These are phyloP conservation scores for Hypericum androsaemum DNA, from an alignment of 345 rosid genomes.

Conservation along the genomic window DNA sequence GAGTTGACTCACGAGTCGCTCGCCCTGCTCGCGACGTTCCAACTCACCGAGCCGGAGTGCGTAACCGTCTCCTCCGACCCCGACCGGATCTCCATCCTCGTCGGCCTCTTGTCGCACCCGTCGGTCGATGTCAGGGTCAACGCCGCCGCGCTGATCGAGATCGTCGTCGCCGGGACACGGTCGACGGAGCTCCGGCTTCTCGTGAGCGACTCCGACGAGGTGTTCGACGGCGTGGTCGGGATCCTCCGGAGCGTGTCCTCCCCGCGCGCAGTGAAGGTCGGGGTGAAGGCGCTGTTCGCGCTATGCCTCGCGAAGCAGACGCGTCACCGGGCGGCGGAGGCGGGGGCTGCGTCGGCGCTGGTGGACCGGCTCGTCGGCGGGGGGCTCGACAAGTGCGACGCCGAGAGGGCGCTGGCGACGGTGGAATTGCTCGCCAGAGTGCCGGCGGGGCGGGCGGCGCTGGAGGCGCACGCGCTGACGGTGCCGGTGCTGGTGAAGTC, in stretches of 20 bases:
- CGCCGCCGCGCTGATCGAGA: constrained; percentile 73
- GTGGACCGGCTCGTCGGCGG: constrained; percentile 44
- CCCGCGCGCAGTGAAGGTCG: constrained; percentile 61
- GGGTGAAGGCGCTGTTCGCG: constrained; percentile 71
- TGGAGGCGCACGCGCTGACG: constrained; percentile 56
- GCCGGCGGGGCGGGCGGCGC: constrained; percentile 61
- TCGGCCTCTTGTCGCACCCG: constrained; percentile 43
- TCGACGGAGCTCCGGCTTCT: constrained; percentile 52
- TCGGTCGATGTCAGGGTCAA: constrained; percentile 61
- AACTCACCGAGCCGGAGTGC: constrained; percentile 58
- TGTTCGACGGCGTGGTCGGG: constrained; percentile 71
- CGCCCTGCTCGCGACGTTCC: constrained; percentile 51
- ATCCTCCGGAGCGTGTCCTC: constrained; percentile 40
- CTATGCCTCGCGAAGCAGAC: constrained; percentile 77
- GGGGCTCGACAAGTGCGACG: constrained; percentile 73
- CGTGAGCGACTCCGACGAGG: constrained; percentile 40
- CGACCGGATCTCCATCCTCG: constrained; percentile 33
- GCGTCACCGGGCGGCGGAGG: constrained; percentile 60
- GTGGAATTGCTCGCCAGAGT: constrained; percentile 75
- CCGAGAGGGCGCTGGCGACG: constrained; percentile 79
- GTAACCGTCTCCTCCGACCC: constrained; percentile 43
- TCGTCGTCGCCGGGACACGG: constrained; percentile 54
- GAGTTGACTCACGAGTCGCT: constrained; percentile 61
- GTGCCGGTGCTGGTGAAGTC: constrained; percentile 69
- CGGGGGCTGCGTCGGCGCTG: constrained; percentile 60